Conservation (phyloP, 805 yeast genomes). For the Starmerella lactis-condensi region DNA sequence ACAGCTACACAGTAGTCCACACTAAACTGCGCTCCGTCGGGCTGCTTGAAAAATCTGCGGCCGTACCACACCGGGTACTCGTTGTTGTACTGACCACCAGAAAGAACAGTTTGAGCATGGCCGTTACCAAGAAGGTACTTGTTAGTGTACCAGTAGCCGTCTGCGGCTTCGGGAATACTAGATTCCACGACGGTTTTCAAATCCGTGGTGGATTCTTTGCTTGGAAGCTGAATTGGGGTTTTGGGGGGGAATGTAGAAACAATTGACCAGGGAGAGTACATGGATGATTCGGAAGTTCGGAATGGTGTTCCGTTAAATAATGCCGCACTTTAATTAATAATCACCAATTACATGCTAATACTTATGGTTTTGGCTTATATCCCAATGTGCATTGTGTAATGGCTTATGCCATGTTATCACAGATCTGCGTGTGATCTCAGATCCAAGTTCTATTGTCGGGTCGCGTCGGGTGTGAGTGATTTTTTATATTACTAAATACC, state of each 20-base stretch:
- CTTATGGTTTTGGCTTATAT: no score
- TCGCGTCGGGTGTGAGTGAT: no score
- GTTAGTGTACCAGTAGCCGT: slow-evolving; percentile 35
- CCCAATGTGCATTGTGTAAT: no score
- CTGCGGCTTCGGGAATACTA: slow-evolving; percentile 29
- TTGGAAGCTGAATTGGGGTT: slow-evolving; percentile 6
- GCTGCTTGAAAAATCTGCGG: slow-evolving; percentile 43
- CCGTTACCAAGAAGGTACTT: slow-evolving; percentile 55
- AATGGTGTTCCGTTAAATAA: no score
- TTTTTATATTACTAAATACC: no score
- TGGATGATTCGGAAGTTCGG: not conserved
- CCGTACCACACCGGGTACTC: slow-evolving; percentile 52
- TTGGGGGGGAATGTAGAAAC: slow-evolving; percentile 9
- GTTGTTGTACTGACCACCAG: slow-evolving; percentile 38
- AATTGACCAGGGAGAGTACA: slow-evolving; percentile 10
- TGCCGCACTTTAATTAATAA: no score
- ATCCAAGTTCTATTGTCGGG: no score
- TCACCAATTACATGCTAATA: no score
- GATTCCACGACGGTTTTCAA: slow-evolving; percentile 20
- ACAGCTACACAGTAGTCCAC: slow-evolving; percentile 45
- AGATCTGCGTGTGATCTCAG: no score
- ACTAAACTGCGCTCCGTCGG: slow-evolving; percentile 57
- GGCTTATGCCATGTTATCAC: no score
- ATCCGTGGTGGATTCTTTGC: slow-evolving; percentile 5
- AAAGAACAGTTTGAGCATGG: slow-evolving; percentile 55